Percentiles rank a stretch among this genome's conserved stretches.
These are phyloP conservation scores for Geotrichum fermentans DNA, from an alignment of 1,139 yeast species.

Conservation along the genomic window DNA sequence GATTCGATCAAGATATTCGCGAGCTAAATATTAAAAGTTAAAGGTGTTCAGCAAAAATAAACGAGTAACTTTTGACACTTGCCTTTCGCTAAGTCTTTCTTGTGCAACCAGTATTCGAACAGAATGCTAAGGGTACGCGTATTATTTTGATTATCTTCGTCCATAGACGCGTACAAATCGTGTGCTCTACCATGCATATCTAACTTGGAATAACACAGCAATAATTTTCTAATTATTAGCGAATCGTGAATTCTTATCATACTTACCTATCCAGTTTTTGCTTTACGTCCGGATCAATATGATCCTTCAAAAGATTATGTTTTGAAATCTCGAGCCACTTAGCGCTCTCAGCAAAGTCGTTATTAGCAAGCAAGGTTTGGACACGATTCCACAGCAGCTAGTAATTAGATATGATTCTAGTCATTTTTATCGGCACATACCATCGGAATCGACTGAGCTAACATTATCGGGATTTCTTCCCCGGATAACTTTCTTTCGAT, in stretches of 20 bases:
- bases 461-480: constrained; percentile 6
- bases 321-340: constrained; percentile 17
- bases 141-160: constrained; percentile 3
- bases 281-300: constrained; percentile 8
- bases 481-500: constrained; percentile 18
- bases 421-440: constrained; percentile 12
- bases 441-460: constrained; percentile 17
- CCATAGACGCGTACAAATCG: constrained; percentile 4
- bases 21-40: constrained; percentile 7
- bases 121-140: constrained; percentile 14
- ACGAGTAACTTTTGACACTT: too few relatives aligned
- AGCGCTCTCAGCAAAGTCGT: constrained; percentile 3
- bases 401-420: not conserved
- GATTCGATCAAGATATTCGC: constrained; percentile 5
- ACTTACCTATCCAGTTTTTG: constrained; percentile 18
- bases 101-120: constrained; percentile 14
- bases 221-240: constrained; percentile 10
- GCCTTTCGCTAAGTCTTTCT: constrained; percentile 4
- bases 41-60: too few relatives aligned
- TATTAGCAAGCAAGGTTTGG: constrained; percentile 2
- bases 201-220: constrained; percentile 14
- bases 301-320: constrained; percentile 7
- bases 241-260: not conserved
- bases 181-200: constrained; percentile 4
- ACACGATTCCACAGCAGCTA: constrained; percentile 20